These are phyloP conservation scores for Phytophthora rubi DNA, from an alignment of 352 stramenopile species.

Conservation along the genomic window DNA sequence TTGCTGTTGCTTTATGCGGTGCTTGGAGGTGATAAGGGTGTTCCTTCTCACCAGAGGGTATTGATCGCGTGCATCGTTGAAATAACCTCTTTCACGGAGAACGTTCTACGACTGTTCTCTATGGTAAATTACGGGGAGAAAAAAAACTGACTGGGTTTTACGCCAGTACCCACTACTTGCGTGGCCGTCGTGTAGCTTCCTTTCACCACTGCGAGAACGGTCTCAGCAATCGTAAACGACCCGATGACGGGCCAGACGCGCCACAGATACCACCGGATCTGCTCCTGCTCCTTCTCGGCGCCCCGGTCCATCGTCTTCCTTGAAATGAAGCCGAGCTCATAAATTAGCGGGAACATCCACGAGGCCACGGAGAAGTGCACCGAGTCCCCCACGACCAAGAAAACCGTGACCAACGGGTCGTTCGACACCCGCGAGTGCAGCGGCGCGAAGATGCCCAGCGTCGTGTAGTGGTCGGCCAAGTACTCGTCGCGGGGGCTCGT, in stretches of 20 bases:
- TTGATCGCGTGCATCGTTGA: too few species aligned
- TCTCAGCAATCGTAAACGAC: slow-evolving; percentile 32
- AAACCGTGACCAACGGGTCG: slow-evolving; percentile 20
- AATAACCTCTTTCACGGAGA: too few species aligned
- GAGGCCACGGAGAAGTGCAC: slow-evolving; percentile 44
- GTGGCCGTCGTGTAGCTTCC: slow-evolving; percentile 51
- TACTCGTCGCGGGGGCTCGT: slow-evolving; percentile 14
- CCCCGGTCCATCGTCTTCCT: slow-evolving; percentile 52
- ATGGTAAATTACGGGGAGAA: too few species aligned
- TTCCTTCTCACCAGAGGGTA: too few species aligned
- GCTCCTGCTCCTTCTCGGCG: slow-evolving; percentile 39
- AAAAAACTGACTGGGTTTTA: too few species aligned
- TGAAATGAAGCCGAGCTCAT: slow-evolving; percentile 45
- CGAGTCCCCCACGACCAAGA: slow-evolving; percentile 42
- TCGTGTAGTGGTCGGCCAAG: slow-evolving; percentile 38
- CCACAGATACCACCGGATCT: slow-evolving; percentile 40
- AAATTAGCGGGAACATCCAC: slow-evolving; percentile 50
- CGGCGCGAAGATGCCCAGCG: slow-evolving; percentile 41
- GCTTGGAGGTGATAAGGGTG: too few species aligned
- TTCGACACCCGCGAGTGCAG: slow-evolving; percentile 37
- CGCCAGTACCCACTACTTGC: too few species aligned
- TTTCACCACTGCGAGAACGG: slow-evolving; percentile 29
- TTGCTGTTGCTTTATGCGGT: too few species aligned
- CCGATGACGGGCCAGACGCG: slow-evolving; percentile 35
- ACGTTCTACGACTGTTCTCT: too few species aligned